phyloP scores from a whole-genome alignment of 179 eudicot species.

The Camellia oleifera region DNA sequence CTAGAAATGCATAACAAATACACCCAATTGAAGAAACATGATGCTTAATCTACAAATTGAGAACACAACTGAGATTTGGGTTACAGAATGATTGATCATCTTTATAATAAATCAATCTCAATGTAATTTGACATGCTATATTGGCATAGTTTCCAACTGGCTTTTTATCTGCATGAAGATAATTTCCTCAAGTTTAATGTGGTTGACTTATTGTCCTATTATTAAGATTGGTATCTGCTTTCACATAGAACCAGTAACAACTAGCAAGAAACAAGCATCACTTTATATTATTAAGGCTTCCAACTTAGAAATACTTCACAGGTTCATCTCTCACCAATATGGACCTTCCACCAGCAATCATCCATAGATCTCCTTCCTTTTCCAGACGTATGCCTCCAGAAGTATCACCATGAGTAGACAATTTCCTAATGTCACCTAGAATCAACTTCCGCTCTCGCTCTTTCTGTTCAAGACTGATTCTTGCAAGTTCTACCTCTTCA shows the following conservation, averaged over 20 bases:
- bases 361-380: conserved; percentile 75
- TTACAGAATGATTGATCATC: not conserved
- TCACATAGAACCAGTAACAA: conserved; percentile 1
- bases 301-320: conserved; percentile 16
- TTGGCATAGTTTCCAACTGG: not conserved
- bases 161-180: too few relatives aligned
- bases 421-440: conserved; percentile 73
- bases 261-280: conserved; percentile 2
- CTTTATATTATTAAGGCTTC: not conserved
- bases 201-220: too few relatives aligned
- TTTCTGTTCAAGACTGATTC: conserved; percentile 77
- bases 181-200: too few relatives aligned
- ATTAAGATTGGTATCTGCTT: not conserved
- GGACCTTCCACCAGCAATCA: conserved; percentile 69
- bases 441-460: conserved; percentile 74
- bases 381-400: conserved; percentile 50
- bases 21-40: conserved; percentile 8
- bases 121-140: conserved; percentile 1
- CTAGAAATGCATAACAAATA: not conserved
- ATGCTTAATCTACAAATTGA: not conserved
- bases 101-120: not conserved
- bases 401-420: conserved; percentile 50
- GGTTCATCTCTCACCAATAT: conserved; percentile 58
- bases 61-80: not conserved
- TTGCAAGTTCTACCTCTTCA: conserved; percentile 98